These are phyloP conservation scores for Sparassis latifolia DNA, from an alignment of 1,284 basidiomycete genomes.

Conservation along the genomic window DNA sequence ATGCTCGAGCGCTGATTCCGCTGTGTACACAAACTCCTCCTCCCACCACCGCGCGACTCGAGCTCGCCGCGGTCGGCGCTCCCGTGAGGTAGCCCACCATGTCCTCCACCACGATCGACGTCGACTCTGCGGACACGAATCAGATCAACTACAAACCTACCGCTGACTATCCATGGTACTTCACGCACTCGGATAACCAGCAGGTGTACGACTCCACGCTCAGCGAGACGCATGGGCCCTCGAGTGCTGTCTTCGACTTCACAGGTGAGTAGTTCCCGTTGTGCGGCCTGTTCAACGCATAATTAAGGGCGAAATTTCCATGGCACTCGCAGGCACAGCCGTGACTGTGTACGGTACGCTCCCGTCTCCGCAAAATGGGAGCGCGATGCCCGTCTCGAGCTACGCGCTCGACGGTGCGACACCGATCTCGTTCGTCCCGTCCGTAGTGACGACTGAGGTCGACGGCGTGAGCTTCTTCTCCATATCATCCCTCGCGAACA, in stretches of 20 bases:
- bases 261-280: background rate
- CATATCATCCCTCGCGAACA: background rate
- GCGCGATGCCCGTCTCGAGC: background rate
- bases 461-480: slow-evolving; percentile 6
- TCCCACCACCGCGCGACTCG: too few relatives aligned
- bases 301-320: background rate
- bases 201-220: background rate
- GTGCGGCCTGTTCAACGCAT: background rate
- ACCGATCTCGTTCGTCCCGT: background rate
- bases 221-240: background rate
- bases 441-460: background rate
- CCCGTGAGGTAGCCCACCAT: background rate
- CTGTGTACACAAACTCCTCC: too few relatives aligned
- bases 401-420: background rate
- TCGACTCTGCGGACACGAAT: slow-evolving; percentile 1
- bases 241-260: background rate
- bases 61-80: too few relatives aligned
- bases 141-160: background rate
- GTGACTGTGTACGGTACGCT: background rate
- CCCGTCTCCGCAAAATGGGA: background rate
- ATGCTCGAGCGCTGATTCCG: too few relatives aligned
- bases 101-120: background rate
- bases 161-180: background rate
- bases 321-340: background rate
- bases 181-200: background rate